Conservation (phyloP, 345 rosid species). For the Anacardium occidentale region DNA sequence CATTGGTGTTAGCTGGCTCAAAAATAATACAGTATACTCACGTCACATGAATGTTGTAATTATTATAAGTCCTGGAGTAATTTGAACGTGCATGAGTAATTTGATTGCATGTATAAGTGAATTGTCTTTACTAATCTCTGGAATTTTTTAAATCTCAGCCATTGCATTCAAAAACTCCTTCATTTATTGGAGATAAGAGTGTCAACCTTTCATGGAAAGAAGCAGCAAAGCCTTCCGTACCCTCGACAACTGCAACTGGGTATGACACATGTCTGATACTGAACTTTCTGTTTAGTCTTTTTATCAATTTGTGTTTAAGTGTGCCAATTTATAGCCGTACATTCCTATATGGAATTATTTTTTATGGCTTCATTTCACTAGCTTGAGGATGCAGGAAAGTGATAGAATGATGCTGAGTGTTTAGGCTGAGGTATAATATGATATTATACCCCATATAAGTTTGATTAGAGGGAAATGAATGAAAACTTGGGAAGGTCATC, state of each 20-base stretch:
- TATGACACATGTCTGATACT: conserved; percentile 27
- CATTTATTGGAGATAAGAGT: conserved; percentile 88
- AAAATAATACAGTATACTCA: not conserved
- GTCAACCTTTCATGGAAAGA: conserved; percentile 95
- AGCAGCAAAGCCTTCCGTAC: conserved; percentile 52
- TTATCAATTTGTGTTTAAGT: not conserved
- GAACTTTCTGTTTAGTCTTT: not conserved
- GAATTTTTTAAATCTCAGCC: conserved; percentile 48
- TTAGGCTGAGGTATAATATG: not conserved
- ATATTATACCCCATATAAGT: not conserved
- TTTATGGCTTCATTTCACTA: not conserved
- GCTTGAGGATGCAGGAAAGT: not conserved
- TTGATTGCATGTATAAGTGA: not conserved
- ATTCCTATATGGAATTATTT: not conserved
- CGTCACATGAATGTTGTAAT: not conserved
- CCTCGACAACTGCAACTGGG: conserved; percentile 60
- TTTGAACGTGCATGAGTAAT: too few species aligned
- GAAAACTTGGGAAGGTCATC: not conserved
- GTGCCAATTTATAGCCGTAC: not conserved
- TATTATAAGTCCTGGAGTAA: not conserved
- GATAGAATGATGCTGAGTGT: not conserved
- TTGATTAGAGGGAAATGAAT: not conserved
- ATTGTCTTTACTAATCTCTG: conserved; percentile 14
- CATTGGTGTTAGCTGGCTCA: not conserved
- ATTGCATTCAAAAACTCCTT: conserved; percentile 78